Conservation (phyloP, 2,329 filamentous ascomycete genomes). For the Penicillium thymicola region DNA sequence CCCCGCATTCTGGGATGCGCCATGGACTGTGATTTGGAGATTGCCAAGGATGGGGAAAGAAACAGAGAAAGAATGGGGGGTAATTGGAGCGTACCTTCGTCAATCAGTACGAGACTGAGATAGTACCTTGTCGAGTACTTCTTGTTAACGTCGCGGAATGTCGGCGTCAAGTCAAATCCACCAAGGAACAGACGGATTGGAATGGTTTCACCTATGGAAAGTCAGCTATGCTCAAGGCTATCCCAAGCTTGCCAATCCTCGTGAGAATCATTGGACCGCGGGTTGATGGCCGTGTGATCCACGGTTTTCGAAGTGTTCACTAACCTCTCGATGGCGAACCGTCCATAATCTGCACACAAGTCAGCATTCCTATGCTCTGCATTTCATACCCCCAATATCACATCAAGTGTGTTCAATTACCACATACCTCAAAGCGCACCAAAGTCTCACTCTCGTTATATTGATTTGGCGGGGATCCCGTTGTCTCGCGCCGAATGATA, state of each 20-base stretch:
- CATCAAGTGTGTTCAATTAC: not conserved
- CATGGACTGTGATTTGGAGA: not conserved
- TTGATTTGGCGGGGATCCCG: slow-evolving; percentile 93
- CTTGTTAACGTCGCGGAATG: slow-evolving; percentile 99
- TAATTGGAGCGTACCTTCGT: slow-evolving; percentile 64
- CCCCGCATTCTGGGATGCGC: slow-evolving; percentile 3
- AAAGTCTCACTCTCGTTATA: slow-evolving; percentile 99
- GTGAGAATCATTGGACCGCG: not conserved
- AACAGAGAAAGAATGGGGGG: not conserved
- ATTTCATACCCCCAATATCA: not conserved
- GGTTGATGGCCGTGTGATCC: not conserved
- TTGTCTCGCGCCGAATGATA: slow-evolving; percentile 95
- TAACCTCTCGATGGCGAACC: slow-evolving; percentile 92
- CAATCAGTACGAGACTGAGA: slow-evolving; percentile 89
- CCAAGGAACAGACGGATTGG: slow-evolving; percentile 95
- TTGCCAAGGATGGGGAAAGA: not conserved
- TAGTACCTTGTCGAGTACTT: slow-evolving; percentile 99
- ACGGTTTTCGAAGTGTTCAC: slow-evolving; percentile 15
- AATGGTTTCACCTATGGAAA: slow-evolving; percentile 70
- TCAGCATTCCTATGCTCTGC: not conserved
- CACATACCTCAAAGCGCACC: slow-evolving; percentile 81
- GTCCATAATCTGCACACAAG: slow-evolving; percentile 77
- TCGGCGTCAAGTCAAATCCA: slow-evolving; percentile 94
- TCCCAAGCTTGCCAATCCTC: no score
- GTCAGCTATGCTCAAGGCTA: slow-evolving; percentile 19